Base-by-base conservation (phyloP, 139 green algal species). In the Chlorella sp. region DNA sequence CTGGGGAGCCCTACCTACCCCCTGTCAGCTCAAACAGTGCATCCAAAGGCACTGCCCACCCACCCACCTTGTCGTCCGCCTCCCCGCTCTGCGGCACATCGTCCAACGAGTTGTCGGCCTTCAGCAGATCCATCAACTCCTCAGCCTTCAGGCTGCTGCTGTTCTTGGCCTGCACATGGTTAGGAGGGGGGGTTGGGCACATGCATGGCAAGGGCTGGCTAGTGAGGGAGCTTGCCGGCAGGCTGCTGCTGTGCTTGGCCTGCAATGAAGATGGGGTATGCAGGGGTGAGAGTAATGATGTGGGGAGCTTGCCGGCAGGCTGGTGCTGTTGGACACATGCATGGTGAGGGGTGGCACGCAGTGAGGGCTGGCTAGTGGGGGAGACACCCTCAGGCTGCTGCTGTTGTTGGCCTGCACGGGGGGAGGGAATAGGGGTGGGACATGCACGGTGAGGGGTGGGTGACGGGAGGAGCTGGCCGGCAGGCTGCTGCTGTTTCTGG, bases 41-140 rank as follows among this genome's bases (percentile, higher is more conserved):
- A 57, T 5, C 7, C 48, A 5, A 5, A 57, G 48, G 5, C 48
- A 57, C 48, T 57, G 48, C 16, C 16, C 22, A 22, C 19, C 68
- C 12, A 28, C 75, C 15, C 85, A 93, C 92, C 61, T 91, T 76
- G 16, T 98, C 95, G 24, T 91, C 92, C 37, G 97, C 91, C 0
- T 94, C 95, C 30, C 92, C 96, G 28, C 81, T 94, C 94, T 99
- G 96, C 26, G 95, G 91, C 77, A 95, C 86, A 88, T 97, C 95
- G 3, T 90, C 39, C 57, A 93, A 73, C 48, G 89, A 87, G 57
- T 81, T 76, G 42, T 94, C 95, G 0, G 78, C 83, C 60, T 95
- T 95, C 22, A 99, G 94, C 85, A 99, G 90, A 76, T 95, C 90
- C 81, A 97, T 61, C 90, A 99, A 94, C 93, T 99, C 97, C 1